Base-by-base conservation (phyloP, 2,329 filamentous ascomycete genomes). In the Aspergillus calidoustus region DNA sequence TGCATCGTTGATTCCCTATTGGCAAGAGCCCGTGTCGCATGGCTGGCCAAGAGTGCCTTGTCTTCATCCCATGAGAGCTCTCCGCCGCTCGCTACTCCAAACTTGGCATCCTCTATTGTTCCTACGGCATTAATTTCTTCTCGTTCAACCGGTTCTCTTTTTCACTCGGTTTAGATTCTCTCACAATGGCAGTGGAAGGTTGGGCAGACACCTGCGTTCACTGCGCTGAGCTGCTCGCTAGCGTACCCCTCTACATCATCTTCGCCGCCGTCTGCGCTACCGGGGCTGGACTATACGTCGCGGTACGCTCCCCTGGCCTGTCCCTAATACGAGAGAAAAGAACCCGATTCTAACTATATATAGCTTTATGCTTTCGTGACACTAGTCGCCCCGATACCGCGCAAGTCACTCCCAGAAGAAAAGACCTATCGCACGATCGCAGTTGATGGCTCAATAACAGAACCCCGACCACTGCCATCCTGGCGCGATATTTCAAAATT, bases 351-450 rank as follows among this genome's bases (percentile, higher is more conserved):
- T 19, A 22, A 57, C 28, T 41, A 13, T 51, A 25, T 25, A 28
- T 66, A 90, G 88, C 74, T 89, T 71, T 93, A 91, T 72, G 72
- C 87, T 55, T 79, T 89, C 63, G 85, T 97, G 53, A 88, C 87
- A 73, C 76, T 92, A 62, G 83, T 96, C 74, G 93, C 93, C 8
- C 93, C 93, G 17, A 87, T 88, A 54, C 95, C 95, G 9, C 91
- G 95, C 60, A 80, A 83, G 25, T 86, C 91, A 2, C 82, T 88
- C 38, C 83, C 86, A 4, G 92, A 91, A 34, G 95, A 99, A 76
- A 97, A 95, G 81, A 88, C 85, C 43, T 99, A 94, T 81, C 84
- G 87, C 53, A 96, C 92, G 4, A 89, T 92, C 46, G 81, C 87
- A 43, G 83, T 88, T 46, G 83, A 89, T 68, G 89, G 90, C 54